phyloP scores from a whole-genome alignment of 805 yeast genomes.

The Zygosaccharomyces siamensis region DNA sequence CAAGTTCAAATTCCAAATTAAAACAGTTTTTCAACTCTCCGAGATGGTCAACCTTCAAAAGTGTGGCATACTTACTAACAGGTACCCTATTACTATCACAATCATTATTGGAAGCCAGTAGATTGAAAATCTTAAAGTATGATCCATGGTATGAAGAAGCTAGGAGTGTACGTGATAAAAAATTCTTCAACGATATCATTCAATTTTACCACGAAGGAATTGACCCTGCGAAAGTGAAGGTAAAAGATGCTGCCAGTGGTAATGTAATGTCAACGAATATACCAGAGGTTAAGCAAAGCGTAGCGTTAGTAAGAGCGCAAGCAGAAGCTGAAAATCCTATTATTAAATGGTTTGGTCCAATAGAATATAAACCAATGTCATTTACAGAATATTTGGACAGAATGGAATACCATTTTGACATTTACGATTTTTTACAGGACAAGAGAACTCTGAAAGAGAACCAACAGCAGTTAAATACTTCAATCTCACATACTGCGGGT shows the following conservation, averaged over 20 bases:
- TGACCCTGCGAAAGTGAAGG: conserved; percentile 34
- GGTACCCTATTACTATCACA: conserved; percentile 50
- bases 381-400: conserved; percentile 37
- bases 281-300: conserved; percentile 34
- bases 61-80: conserved; percentile 32
- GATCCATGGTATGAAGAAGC: conserved; percentile 80
- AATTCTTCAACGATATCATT: conserved; percentile 34
- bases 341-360: conserved; percentile 66
- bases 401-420: conserved; percentile 31
- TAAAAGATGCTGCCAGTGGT: conserved; percentile 32
- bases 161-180: conserved; percentile 43
- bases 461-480: conserved; percentile 14
- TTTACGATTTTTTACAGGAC: conserved; percentile 26
- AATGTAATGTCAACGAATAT: conserved; percentile 27
- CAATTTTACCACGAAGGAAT: conserved; percentile 34
- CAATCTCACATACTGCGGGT: conserved; percentile 15
- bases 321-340: conserved; percentile 44
- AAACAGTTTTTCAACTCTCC: conserved; percentile 22
- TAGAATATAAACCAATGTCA: conserved; percentile 48
- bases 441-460: conserved; percentile 19
- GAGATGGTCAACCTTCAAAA: conserved; percentile 30
- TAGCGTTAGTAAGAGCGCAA: conserved; percentile 41
- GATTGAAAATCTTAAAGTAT: conserved; percentile 41
- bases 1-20: conserved; percentile 7
- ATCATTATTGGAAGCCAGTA: conserved; percentile 51